These are phyloP conservation scores for Lepiota venenata DNA, from an alignment of 768 basidiomycete species.

Conservation along the genomic window DNA sequence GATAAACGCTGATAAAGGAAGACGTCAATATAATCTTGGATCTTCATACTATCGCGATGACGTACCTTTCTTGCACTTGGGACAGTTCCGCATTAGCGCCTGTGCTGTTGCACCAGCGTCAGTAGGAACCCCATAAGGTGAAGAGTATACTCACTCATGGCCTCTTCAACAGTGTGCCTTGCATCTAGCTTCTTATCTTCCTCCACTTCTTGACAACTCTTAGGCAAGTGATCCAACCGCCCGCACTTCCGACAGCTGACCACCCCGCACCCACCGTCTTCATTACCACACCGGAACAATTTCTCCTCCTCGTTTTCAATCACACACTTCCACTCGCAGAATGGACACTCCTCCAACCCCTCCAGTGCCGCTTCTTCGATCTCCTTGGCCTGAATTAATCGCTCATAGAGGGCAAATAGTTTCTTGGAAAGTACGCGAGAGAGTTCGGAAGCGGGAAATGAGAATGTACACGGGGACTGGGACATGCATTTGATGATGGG, in stretches of 20 bases:
- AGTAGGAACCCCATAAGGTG: not conserved
- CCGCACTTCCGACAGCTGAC: slow-evolving; percentile 82
- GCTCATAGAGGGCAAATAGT: slow-evolving; percentile 65
- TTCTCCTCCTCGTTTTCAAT: slow-evolving; percentile 66
- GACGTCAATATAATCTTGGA: slow-evolving; percentile 1
- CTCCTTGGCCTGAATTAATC: slow-evolving; percentile 75
- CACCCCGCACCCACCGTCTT: slow-evolving; percentile 68
- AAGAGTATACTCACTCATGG: slow-evolving; percentile 65
- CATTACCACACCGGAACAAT: slow-evolving; percentile 52
- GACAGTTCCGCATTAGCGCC: slow-evolving; percentile 86
- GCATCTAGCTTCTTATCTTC: slow-evolving; percentile 73
- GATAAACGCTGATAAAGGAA: slow-evolving; percentile 56
- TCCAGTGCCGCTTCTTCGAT: slow-evolving; percentile 77
- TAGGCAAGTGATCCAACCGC: slow-evolving; percentile 81
- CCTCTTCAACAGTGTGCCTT: slow-evolving; percentile 83
- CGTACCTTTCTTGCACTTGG: slow-evolving; percentile 76
- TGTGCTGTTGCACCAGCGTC: slow-evolving; percentile 40
- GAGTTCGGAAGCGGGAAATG: slow-evolving; percentile 70
- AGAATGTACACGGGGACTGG: slow-evolving; percentile 63
- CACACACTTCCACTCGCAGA: slow-evolving; percentile 84
- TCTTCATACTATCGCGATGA: not conserved
- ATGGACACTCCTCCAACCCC: slow-evolving; percentile 85
- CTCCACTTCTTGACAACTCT: slow-evolving; percentile 76
- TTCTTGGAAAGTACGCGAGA: slow-evolving; percentile 62
- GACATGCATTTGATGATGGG: slow-evolving; percentile 79